Evolutionary conservation across 2,329 filamentous ascomycete genomes (phyloP), one percentile per base, ranked within the genome.

Genomic region (Sclerotinia trifoliorum): DNA sequence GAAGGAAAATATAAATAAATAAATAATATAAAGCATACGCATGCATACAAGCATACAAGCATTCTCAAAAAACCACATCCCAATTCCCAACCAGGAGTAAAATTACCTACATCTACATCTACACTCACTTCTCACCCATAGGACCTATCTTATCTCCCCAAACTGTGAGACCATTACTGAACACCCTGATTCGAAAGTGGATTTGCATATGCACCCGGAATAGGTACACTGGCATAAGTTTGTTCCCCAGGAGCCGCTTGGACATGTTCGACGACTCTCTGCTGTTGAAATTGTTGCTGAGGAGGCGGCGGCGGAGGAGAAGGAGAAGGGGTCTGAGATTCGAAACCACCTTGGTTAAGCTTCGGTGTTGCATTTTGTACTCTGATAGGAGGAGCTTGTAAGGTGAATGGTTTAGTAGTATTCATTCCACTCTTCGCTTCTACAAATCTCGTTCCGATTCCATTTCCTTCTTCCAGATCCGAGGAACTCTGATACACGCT

Each of bases 161-260:
- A 68, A 69, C 69, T 74, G 26, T 70, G 74, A 57, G 75, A 73
- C 61, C 10, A n/a, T n/a, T 65, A 60, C 29, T 72, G 70, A 83
- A 82, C 54, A 73, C 78, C 11, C 81, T 81, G 46, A 24, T 67
- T 32, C 4, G 70, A 63, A 6, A 85, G 84, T 75, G 81, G 85
- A 78, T 82, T 84, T 67, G 87, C 74, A 77, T 97, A 97, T 0
- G 93, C 91, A 7, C 91, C 91, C 0, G 94, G 94, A 69, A 97
- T 97, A 0, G 94, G 92, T 44, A 97, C 94, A 29, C 90, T 82
- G 17, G 89, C 94, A 79, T 97, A 97, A 61, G 88, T 87, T 74
- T 90, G 87, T 83, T 97, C 94, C 60, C 93, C 91, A 0, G 91
- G 88, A 13, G 91, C 90, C 35, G 88, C 85, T 15, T 85, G 85